Evolutionary conservation across 2,329 filamentous ascomycete genomes (phyloP).

Genomic region (Lasiodiplodia sp.): DNA sequence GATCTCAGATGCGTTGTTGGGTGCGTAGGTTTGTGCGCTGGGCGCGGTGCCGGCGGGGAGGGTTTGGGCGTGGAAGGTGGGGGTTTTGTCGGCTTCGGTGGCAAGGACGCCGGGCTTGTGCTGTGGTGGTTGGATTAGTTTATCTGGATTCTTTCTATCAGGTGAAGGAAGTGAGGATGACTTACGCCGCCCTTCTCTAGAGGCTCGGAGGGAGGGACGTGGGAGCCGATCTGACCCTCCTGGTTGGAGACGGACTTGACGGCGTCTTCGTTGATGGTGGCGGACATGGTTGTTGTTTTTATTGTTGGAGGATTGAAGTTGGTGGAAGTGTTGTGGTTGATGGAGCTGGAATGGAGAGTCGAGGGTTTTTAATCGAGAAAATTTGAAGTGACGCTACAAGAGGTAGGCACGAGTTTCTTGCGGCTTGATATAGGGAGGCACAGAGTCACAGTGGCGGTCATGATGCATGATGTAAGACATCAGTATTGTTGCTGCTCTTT

Average conservation of each 20-base stretch:
- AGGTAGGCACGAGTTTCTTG: too few relatives aligned
- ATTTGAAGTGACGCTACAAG: not conserved
- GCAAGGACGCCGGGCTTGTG: slow-evolving; percentile 69
- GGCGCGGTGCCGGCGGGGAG: slow-evolving; percentile 71
- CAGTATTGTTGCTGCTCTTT: not conserved
- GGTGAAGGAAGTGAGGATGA: slow-evolving; percentile 29
- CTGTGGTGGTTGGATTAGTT: slow-evolving; percentile 47
- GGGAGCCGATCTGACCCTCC: slow-evolving; percentile 64
- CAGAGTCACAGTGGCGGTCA: not conserved
- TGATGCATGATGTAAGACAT: slow-evolving; percentile 13
- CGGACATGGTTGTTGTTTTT: slow-evolving; percentile 47
- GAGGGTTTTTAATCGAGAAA: not conserved
- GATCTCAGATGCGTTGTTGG: slow-evolving; percentile 55
- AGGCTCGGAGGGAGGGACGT: slow-evolving; percentile 60
- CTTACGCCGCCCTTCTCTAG: slow-evolving; percentile 63
- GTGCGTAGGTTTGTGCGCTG: slow-evolving; percentile 51
- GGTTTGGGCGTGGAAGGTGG: slow-evolving; percentile 70
- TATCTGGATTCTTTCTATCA: not conserved
- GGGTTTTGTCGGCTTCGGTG: slow-evolving; percentile 63
- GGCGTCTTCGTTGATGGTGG: slow-evolving; percentile 59
- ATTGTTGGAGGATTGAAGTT: not conserved
- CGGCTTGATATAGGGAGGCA: not conserved
- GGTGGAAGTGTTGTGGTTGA: not conserved
- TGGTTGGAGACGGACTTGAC: slow-evolving; percentile 50
- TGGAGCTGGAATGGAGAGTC: not conserved